Base-by-base conservation (phyloP, 2,329 filamentous ascomycete genomes). In the Didymella sp. region DNA sequence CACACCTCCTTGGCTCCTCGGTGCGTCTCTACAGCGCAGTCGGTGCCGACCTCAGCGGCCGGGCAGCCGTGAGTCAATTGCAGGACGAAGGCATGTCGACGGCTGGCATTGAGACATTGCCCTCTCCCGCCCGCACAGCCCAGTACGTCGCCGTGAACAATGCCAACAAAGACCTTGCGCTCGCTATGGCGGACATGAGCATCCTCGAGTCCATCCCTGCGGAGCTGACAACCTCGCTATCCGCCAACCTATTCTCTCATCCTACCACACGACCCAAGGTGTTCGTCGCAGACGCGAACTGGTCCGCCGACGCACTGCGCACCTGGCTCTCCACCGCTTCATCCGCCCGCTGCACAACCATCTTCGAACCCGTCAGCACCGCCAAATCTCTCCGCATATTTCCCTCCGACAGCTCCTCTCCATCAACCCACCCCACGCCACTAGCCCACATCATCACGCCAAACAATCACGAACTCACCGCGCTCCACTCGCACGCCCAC, bases 111-210 rank as follows among this genome's bases (percentile, higher is more conserved):
- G 83, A 71, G 37, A 72, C 68, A 0, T 62, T 80, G 0, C 62
- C 67, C 5, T 60, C 62, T 21, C 80, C 80, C 2, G 82, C 82
- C 28, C 84, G 90, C 53, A 98, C 94, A 2, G 92, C 93, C 0
- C 92, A 97, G 74, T 98, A 98, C 73, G 85, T 98, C 3, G 90
- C 94, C 15, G 81, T 98, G 62, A 99, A 98, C 73, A 90, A 96
- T 70, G 81, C 81, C 0, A 86, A 89, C 58, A 96, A 92, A 74
- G 89, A 93, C 61, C 85, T 99, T 2, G 83, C 93, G n/a, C 77
- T 97, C 61, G 94, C 92, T 42, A 96, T 97, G 91, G 93, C 94
- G 4, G 95, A 98, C 72, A 97, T 98, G 92, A 85, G 82, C 52
- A 94, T 96, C 66, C 85, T 96, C 35, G 82, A 86, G 64, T 75